phyloP scores from a whole-genome alignment of 257 asterid species.

The Ilex aquifolium region DNA sequence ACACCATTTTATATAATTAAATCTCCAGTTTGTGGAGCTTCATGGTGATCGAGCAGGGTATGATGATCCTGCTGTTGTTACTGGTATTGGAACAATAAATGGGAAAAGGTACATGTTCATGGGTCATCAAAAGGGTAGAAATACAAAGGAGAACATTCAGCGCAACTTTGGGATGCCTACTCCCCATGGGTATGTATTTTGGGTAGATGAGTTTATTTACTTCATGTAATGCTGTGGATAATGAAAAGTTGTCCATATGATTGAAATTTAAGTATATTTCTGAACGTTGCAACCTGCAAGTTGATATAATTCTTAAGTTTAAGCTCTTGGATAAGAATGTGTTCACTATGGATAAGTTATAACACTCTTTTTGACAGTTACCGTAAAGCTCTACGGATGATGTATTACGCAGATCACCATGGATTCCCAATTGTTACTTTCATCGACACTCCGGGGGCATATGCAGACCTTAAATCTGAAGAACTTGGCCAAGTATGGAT shows the following conservation, averaged over 20 bases:
- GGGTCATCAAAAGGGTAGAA: slow-evolving; percentile 91
- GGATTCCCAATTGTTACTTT: slow-evolving; percentile 84
- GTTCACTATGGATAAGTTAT: too few species aligned
- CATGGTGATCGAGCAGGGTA: slow-evolving; percentile 94
- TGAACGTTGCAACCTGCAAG: background rate
- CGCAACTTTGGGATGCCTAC: slow-evolving; percentile 99
- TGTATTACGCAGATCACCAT: slow-evolving; percentile 88
- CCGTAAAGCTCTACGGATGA: slow-evolving; percentile 89
- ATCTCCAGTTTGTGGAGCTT: slow-evolving; percentile 77
- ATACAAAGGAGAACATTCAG: slow-evolving; percentile 79
- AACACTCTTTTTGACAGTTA: slow-evolving; percentile 43
- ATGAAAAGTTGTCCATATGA: slow-evolving; percentile 5
- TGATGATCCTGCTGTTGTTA: slow-evolving; percentile 87
- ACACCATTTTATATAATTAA: too few species aligned
- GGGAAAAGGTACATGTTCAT: slow-evolving; percentile 84
- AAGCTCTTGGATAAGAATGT: background rate
- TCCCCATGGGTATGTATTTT: slow-evolving; percentile 77
- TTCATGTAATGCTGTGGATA: slow-evolving; percentile 3
- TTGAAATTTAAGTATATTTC: background rate
- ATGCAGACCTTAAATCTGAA: slow-evolving; percentile 85
- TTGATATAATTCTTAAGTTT: background rate
- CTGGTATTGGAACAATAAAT: slow-evolving; percentile 83
- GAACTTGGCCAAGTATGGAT: slow-evolving; percentile 66
- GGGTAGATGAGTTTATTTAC: slow-evolving; percentile 2
- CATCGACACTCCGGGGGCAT: slow-evolving; percentile 95